Percentiles rank a stretch among this genome's conserved stretches.
Evolutionary conservation across 345 rosid genomes (phyloP).

Genomic region (Dipteronia sinensis): DNA sequence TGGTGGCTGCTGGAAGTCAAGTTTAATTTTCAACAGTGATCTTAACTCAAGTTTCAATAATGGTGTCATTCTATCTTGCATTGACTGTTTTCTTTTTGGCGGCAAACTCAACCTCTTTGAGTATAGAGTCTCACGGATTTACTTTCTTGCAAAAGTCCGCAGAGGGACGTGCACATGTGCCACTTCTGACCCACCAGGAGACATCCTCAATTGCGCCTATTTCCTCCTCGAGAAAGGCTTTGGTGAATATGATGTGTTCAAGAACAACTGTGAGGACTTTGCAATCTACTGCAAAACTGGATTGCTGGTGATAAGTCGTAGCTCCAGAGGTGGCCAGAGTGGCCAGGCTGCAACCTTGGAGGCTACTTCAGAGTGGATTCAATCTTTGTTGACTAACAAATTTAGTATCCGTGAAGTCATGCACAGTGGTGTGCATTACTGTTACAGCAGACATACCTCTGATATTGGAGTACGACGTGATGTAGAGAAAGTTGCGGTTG

Average conservation of each 20-base stretch:
- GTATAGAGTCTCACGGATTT: constrained; percentile 31
- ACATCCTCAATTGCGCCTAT: constrained; percentile 55
- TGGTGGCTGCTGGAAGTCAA: no score
- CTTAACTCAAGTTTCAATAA: no score
- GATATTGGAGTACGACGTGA: constrained; percentile 71
- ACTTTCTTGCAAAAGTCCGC: constrained; percentile 58
- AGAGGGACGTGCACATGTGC: constrained; percentile 86
- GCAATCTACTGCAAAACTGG: no score
- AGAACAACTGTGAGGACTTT: constrained; percentile 43
- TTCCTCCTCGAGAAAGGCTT: constrained; percentile 64
- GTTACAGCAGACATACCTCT: constrained; percentile 45
- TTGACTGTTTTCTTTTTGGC: no score
- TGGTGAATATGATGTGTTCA: constrained; percentile 61
- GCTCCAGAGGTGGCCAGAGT: no score
- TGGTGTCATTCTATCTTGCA: no score
- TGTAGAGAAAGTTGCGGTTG: constrained; percentile 20
- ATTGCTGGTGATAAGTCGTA: no score
- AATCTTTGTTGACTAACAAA: constrained; percentile 43
- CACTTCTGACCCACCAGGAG: constrained; percentile 52
- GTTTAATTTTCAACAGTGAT: no score
- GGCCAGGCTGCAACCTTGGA: no score
- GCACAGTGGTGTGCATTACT: constrained; percentile 41
- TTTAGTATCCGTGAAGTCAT: no score
- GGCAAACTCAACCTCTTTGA: no score
- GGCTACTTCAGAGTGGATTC: constrained; percentile 9